Evolutionary conservation across 164 flowering plant species (phyloP).

Genomic region (Euptelea pleiosperma): DNA sequence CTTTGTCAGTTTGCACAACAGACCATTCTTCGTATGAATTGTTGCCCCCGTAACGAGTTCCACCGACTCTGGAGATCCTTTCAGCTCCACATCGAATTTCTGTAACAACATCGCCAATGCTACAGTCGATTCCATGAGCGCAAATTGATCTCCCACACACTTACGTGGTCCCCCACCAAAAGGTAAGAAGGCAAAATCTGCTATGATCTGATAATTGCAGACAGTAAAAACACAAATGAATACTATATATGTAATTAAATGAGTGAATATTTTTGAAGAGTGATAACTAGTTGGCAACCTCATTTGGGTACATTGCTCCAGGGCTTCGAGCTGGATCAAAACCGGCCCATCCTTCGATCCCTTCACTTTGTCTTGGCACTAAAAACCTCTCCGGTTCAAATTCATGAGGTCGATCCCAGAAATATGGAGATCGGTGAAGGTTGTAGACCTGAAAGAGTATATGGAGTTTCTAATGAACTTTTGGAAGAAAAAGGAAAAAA

Average conservation of each 20-base stretch:
- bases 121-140: constrained; percentile 91
- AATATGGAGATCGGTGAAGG: constrained; percentile 91
- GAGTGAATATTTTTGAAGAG: not conserved
- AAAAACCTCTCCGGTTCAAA: constrained; percentile 92
- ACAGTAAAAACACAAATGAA: not conserved
- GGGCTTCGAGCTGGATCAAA: constrained; percentile 91
- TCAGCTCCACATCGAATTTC: constrained; percentile 79
- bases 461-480: not conserved
- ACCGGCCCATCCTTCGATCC: constrained; percentile 87
- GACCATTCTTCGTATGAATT: constrained; percentile 84
- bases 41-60: constrained; percentile 96
- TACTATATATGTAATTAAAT: not conserved
- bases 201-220: constrained; percentile 46
- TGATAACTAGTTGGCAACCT: constrained; percentile 40
- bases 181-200: constrained; percentile 92
- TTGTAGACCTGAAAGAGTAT: constrained; percentile 66
- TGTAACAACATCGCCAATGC: constrained; percentile 80
- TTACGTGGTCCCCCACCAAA: constrained; percentile 98
- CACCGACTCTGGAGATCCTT: constrained; percentile 74
- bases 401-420: constrained; percentile 79
- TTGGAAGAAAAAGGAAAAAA: not conserved
- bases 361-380: constrained; percentile 39
- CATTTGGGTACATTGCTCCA: constrained; percentile 92
- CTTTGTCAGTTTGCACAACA: constrained; percentile 83
- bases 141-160: constrained; percentile 97